Percentiles rank a stretch among this genome's conserved stretches.
phyloP scores from a whole-genome alignment of 1,139 yeast genomes.

The Spathaspora sp. region DNA sequence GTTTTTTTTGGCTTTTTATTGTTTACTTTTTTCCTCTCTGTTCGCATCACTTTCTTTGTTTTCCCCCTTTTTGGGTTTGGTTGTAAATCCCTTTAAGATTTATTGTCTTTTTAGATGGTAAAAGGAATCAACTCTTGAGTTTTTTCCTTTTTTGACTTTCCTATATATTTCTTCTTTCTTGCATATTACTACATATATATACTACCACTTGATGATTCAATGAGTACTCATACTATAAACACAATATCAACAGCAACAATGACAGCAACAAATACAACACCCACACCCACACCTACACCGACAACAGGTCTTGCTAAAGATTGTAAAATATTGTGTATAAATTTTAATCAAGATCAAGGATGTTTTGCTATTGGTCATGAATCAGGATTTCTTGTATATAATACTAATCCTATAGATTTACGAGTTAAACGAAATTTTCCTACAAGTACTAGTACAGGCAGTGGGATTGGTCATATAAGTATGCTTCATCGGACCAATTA shows the following conservation, averaged over 20 bases:
- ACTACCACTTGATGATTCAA: constrained; percentile 1
- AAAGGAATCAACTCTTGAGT: too few relatives aligned
- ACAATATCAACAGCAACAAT: not conserved
- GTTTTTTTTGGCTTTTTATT: not conserved
- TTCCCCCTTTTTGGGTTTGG: not conserved
- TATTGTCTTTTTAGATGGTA: not conserved
- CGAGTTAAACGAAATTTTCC: constrained; percentile 65
- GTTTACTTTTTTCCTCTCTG: not conserved
- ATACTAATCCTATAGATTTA: constrained; percentile 81
- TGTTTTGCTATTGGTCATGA: constrained; percentile 87
- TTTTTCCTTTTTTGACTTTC: not conserved
- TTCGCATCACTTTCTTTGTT: not conserved
- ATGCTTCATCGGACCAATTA: constrained; percentile 92
- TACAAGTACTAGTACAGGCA: constrained; percentile 19
- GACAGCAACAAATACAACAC: not conserved
- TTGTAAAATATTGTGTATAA: constrained; percentile 53
- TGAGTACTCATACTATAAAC: not conserved
- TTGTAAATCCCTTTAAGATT: not conserved
- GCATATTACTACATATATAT: not conserved
- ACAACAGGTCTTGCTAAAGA: constrained; percentile 19
- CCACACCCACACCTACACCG: constrained; percentile 9
- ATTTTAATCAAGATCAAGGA: constrained; percentile 87
- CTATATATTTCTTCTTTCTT: not conserved
- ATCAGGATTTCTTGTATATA: constrained; percentile 81
- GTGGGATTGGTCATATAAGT: constrained; percentile 73